Evolutionary conservation across 2,329 filamentous ascomycete species (phyloP).

Genomic region (Penicillium corylophilum): DNA sequence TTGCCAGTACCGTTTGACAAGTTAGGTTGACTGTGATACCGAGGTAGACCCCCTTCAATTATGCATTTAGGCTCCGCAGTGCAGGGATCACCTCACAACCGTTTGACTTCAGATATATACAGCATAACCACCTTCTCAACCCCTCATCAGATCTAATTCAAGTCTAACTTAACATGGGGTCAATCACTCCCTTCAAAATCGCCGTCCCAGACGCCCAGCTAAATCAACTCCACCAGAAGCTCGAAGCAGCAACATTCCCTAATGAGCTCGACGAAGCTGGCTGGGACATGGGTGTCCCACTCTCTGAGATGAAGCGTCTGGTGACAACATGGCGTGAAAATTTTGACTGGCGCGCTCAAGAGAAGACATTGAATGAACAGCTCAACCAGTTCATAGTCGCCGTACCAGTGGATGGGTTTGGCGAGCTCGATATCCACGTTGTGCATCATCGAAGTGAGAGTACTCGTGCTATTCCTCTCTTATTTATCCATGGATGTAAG

Average conservation of each 20-base stretch:
- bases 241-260: constrained; percentile 55
- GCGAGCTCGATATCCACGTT: constrained; percentile 62
- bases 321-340: constrained; percentile 56
- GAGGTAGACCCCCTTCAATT: constrained; percentile 7
- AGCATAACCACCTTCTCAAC: neutral
- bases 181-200: constrained; percentile 48
- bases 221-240: constrained; percentile 56
- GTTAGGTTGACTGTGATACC: constrained; percentile 5
- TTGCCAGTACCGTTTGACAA: neutral
- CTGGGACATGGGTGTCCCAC: constrained; percentile 61
- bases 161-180: constrained; percentile 9
- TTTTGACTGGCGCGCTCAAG: constrained; percentile 62
- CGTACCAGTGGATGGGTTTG: constrained; percentile 59
- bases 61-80: neutral
- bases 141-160: neutral
- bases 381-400: constrained; percentile 59
- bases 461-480: constrained; percentile 59
- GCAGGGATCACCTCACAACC: neutral
- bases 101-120: neutral
- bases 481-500: constrained; percentile 66
- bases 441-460: constrained; percentile 57
- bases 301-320: constrained; percentile 57
- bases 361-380: constrained; percentile 57
- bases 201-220: constrained; percentile 53
- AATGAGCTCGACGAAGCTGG: constrained; percentile 54